Evolutionary conservation across 2,329 filamentous ascomycete genomes (phyloP).

Genomic region (Colletotrichum truncatum): DNA sequence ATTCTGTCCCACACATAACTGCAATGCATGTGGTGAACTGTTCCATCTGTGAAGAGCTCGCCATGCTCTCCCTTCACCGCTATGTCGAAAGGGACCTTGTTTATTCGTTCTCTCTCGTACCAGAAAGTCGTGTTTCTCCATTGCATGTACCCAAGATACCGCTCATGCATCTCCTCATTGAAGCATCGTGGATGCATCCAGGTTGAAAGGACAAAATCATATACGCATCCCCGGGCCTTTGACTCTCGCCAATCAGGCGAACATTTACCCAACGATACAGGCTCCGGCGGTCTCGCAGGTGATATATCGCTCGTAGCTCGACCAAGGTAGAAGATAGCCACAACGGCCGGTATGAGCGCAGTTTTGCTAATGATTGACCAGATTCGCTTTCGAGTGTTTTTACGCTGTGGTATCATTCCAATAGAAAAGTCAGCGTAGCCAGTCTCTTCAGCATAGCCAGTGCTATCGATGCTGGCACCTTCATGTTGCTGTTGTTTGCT

Average conservation of each 20-base stretch:
- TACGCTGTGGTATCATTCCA: neutral
- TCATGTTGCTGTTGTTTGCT: neutral
- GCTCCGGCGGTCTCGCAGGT: neutral
- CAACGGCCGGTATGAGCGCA: neutral
- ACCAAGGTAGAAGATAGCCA: slow-evolving; percentile 10
- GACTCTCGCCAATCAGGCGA: slow-evolving; percentile 33
- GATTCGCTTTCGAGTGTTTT: neutral
- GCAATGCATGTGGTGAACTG: slow-evolving; percentile 24
- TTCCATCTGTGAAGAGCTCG: slow-evolving; percentile 22
- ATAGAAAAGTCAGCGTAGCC: neutral
- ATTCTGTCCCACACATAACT: slow-evolving; percentile 25
- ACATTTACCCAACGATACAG: slow-evolving; percentile 11
- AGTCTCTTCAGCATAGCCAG: slow-evolving; percentile 9
- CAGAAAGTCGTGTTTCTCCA: slow-evolving; percentile 23
- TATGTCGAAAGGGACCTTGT: slow-evolving; percentile 18
- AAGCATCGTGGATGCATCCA: slow-evolving; percentile 35
- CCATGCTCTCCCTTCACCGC: slow-evolving; percentile 15
- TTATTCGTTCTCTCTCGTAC: slow-evolving; percentile 15
- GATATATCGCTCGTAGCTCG: slow-evolving; percentile 8
- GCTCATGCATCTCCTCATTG: slow-evolving; percentile 21
- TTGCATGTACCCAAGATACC: slow-evolving; percentile 17
- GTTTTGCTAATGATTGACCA: slow-evolving; percentile 1
- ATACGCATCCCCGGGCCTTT: slow-evolving; percentile 35
- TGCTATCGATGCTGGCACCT: neutral
- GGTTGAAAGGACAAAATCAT: slow-evolving; percentile 20